A percentile compares a stretch with the other conserved stretches of the same genome.
phyloP scores from a whole-genome alignment of 768 basidiomycete species.

The Lactifluus piperatus region DNA sequence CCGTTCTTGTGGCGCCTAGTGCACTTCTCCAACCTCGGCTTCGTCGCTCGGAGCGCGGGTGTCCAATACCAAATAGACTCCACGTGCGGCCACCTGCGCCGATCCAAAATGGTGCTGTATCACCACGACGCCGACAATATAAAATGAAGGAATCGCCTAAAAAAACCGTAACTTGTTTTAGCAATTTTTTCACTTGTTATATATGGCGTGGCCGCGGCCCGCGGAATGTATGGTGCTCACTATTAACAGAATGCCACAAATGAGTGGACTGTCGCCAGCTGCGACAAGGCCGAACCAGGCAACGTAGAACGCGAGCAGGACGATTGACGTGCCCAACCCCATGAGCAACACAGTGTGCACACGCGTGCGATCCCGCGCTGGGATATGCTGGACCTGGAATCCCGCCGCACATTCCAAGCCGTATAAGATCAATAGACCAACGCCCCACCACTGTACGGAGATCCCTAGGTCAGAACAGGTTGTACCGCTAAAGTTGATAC shows the following conservation, averaged over 20 bases:
- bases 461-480: neutral
- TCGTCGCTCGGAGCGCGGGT: neutral
- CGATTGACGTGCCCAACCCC: neutral
- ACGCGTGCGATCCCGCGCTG: neutral
- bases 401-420: slow-evolving; percentile 2
- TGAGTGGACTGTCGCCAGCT: neutral
- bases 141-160: neutral
- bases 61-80: neutral
- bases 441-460: neutral
- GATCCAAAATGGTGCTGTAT: neutral
- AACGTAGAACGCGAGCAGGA: slow-evolving; percentile 2
- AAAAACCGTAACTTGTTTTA: neutral
- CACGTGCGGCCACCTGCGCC: neutral
- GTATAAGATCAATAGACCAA: neutral
- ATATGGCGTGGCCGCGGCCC: too few species aligned
- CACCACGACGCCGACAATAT: neutral
- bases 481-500: too few species aligned
- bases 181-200: neutral
- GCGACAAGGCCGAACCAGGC: slow-evolving; percentile 10
- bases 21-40: neutral
- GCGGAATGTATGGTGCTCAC: neutral
- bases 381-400: neutral
- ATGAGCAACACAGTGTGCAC: neutral
- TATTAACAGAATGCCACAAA: neutral
- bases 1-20: neutral